These are phyloP conservation scores for Austroboletus eburneus DNA, from an alignment of 768 basidiomycete species.

Conservation along the genomic window DNA sequence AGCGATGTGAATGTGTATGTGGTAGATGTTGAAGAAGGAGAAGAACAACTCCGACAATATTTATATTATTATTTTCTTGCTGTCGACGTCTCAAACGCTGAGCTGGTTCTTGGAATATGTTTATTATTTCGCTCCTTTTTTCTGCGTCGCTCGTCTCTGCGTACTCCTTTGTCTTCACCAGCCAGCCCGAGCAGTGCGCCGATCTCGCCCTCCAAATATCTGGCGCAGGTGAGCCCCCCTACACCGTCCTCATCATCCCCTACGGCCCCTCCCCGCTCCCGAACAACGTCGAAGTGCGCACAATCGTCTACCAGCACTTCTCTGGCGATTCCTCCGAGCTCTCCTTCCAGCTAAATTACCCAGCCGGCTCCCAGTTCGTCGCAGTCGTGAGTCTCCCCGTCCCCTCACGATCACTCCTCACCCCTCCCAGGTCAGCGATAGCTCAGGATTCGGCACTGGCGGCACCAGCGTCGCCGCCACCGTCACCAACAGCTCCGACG, in stretches of 20 bases:
- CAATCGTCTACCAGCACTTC: constrained; percentile 55
- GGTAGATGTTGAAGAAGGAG: neutral
- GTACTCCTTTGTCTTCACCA: constrained; percentile 42
- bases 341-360: constrained; percentile 59
- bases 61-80: no score
- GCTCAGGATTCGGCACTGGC: constrained; percentile 60
- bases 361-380: constrained; percentile 67
- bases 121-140: constrained; percentile 21
- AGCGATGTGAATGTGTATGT: no score
- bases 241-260: constrained; percentile 62
- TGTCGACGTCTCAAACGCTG: constrained; percentile 1
- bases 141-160: constrained; percentile 31
- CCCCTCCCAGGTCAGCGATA: constrained; percentile 50
- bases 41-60: neutral
- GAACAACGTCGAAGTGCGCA: constrained; percentile 61
- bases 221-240: constrained; percentile 65
- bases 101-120: no score
- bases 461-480: constrained; percentile 67
- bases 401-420: neutral
- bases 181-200: constrained; percentile 59
- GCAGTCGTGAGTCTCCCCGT: constrained; percentile 56
- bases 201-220: constrained; percentile 56
- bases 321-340: constrained; percentile 35
- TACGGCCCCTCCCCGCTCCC: constrained; percentile 58
- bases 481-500: constrained; percentile 48